Evolutionary conservation across 192 early-diverging fungal species (phyloP), one percentile per base, ranked within the genome.

Genomic region (Coemansia sp.): DNA sequence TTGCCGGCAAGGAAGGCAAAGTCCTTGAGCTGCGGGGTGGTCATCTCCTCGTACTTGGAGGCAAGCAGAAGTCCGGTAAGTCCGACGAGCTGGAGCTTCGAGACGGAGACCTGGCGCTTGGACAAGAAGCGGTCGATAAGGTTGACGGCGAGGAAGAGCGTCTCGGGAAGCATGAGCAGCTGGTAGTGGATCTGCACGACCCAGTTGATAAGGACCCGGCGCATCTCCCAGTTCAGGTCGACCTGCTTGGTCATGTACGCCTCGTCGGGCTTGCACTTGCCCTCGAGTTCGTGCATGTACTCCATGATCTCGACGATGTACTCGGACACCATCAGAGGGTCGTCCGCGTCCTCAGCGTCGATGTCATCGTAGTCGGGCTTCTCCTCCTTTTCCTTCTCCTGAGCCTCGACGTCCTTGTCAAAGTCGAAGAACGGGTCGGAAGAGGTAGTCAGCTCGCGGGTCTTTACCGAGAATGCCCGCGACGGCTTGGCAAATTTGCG

Each of bases 111-210:
- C n/a, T 88, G 84, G 31, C 96, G 91, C 52, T 80, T 69, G 22
- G 93, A 93, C 20, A 99, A 85, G 75, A 98, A 97, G 6, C 97
- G 91, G 71, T 99, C 97, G 42, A 99, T 86, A 36, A 98, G 85
- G 76, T 99, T 99, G 61, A 97, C 88, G 7, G 94, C 83, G 61
- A 98, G 71, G 68, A 90, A 99, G 11, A 99, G 84, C 7, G 97
- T 98, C 80, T 99, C 97, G 25, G 95, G 93, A 16, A 96, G 83
- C 60, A 98, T 84, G 36, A 89, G 88, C 78, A 99, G 93, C 71
- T 94, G 90, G 76, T 87, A 76, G 79, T 98, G 95, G 22, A 94
- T 89, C 71, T 98, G 93, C 50, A 96, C 85, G 0, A 99, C 82
- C 97, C 97, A 99, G 76, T 98, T 94, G 31, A 97, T 83, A n/a